Conservation (phyloP, 2,329 filamentous ascomycete genomes). For the Aspergillus quadricinctus region DNA sequence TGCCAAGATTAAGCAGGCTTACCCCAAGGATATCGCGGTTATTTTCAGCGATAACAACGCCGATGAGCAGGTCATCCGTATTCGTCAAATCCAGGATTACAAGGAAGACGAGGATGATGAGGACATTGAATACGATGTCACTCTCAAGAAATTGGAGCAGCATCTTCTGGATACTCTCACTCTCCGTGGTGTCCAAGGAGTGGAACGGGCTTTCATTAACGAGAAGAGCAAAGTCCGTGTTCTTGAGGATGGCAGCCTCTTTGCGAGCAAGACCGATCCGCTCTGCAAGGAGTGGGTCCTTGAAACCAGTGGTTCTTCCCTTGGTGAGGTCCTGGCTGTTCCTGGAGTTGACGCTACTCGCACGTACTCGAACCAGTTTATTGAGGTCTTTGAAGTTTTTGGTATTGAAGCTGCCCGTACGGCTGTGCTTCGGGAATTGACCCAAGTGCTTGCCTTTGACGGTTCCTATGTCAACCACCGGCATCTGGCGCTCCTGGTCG, state of each 20-base stretch:
- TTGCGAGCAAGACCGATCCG: constrained; percentile 67
- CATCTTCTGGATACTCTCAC: constrained; percentile 89
- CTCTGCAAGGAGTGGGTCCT: constrained; percentile 90
- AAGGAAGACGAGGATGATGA: constrained; percentile 71
- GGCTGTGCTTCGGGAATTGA: constrained; percentile 82
- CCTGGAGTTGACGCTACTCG: constrained; percentile 81
- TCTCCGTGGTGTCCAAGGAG: constrained; percentile 81
- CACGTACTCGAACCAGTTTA: constrained; percentile 93
- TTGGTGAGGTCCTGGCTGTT: constrained; percentile 78
- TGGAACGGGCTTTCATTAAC: constrained; percentile 91
- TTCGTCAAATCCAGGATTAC: constrained; percentile 69
- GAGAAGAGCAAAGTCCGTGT: constrained; percentile 67
- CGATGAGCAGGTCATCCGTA: constrained; percentile 88
- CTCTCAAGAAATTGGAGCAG: constrained; percentile 85
- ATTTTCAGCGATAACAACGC: constrained; percentile 99
- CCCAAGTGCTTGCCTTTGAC: constrained; percentile 91
- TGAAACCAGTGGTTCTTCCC: constrained; percentile 85
- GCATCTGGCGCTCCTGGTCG: constrained; percentile 88
- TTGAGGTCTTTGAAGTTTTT: constrained; percentile 89
- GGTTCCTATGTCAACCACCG: constrained; percentile 99
- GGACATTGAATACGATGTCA: constrained; percentile 78
- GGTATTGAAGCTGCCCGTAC: constrained; percentile 92
- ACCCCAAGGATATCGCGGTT: constrained; percentile 77
- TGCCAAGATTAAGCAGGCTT: constrained; percentile 81
- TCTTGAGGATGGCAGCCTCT: constrained; percentile 65